These are phyloP conservation scores for Nevesoporus exiguus DNA, from an alignment of 768 basidiomycete species.

Conservation along the genomic window DNA sequence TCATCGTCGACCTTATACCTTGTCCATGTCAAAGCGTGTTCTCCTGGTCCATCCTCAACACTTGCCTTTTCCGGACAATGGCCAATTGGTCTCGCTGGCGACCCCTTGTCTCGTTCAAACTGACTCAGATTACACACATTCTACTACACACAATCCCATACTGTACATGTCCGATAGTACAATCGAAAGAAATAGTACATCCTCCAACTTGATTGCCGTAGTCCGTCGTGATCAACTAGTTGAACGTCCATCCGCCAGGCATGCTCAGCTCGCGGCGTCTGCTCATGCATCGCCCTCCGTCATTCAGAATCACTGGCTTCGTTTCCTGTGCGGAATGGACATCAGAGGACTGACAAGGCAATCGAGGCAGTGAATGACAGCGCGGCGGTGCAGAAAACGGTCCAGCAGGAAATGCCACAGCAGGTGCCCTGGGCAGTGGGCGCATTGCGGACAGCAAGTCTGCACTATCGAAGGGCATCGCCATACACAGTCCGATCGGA, in stretches of 20 bases:
- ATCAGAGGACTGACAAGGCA: conserved; percentile 19
- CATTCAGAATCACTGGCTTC: conserved; percentile 6
- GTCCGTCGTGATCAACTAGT: conserved; percentile 7
- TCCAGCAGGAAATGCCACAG: conserved; percentile 9
- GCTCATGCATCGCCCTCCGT: conserved; percentile 15
- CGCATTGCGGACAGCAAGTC: conserved; percentile 11
- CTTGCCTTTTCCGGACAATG: conserved; percentile 35
- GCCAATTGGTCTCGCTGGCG: conserved; percentile 9
- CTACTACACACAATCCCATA: conserved; percentile 12
- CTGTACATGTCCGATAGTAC: conserved; percentile 17
- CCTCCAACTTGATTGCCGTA: background rate
- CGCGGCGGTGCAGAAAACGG: conserved; percentile 18
- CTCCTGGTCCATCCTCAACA: conserved; percentile 26
- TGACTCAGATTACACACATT: conserved; percentile 4
- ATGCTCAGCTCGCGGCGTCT: conserved; percentile 34
- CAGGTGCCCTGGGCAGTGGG: conserved; percentile 3
- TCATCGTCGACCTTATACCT: conserved; percentile 24
- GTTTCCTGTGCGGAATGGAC: conserved; percentile 17
- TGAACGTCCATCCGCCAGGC: conserved; percentile 41
- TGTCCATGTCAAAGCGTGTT: conserved; percentile 28
- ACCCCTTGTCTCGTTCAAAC: conserved; percentile 21
- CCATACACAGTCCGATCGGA: conserved; percentile 18
- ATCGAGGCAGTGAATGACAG: conserved; percentile 26
- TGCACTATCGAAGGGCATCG: conserved; percentile 25
- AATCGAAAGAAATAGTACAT: conserved; percentile 5